Evolutionary conservation across 2,329 filamentous ascomycete species (phyloP).

Genomic region (Cordyceps farinosa): DNA sequence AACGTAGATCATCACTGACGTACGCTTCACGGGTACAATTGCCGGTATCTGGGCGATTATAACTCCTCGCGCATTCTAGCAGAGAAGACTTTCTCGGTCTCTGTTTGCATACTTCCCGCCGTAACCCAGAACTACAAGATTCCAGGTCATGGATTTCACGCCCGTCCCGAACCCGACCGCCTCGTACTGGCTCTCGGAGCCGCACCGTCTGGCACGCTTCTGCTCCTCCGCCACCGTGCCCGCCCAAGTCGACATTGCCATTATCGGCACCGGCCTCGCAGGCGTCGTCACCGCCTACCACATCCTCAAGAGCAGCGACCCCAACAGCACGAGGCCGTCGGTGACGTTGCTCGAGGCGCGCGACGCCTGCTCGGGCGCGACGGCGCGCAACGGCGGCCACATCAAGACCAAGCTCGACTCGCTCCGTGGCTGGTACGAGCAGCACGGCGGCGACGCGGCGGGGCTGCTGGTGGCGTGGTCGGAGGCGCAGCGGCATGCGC

Average conservation of each 20-base stretch:
- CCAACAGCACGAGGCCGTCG: conserved; percentile 17
- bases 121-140: not conserved
- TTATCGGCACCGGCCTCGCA: conserved; percentile 46
- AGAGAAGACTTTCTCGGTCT: too few species aligned
- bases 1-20: not conserved
- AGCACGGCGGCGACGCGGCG: conserved; percentile 22
- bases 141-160: not conserved
- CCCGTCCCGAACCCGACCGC: conserved; percentile 27
- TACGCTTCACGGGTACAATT: not conserved
- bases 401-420: conserved; percentile 20
- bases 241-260: conserved; percentile 38
- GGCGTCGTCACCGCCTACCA: conserved; percentile 44
- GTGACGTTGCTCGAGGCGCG: conserved; percentile 35
- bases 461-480: conserved; percentile 26
- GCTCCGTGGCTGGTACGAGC: not conserved
- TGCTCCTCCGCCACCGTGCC: conserved; percentile 39
- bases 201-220: conserved; percentile 37
- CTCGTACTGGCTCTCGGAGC: conserved; percentile 42
- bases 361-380: conserved; percentile 35
- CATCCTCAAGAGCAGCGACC: conserved; percentile 26
- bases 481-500: conserved; percentile 21
- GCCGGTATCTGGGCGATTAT: not conserved
- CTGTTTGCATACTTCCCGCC: too few species aligned
- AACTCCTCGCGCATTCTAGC: not conserved
- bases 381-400: conserved; percentile 34